Conservation (phyloP, 345 rosid species). For the Fremontodendron californicum region DNA sequence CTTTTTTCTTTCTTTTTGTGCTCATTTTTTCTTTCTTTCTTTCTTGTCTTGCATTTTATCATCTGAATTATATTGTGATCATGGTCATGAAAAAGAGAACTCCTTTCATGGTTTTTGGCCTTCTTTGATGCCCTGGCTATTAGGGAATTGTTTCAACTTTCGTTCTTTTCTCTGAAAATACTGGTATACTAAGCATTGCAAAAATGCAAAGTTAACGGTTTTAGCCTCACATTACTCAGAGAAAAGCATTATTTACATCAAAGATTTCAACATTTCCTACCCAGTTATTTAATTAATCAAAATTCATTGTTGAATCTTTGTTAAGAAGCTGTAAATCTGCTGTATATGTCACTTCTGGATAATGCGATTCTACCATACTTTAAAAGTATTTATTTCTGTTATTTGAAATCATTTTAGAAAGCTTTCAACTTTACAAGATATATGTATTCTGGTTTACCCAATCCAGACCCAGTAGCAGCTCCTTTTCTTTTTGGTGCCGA, state of each 20-base stretch:
- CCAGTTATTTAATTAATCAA: too few relatives aligned
- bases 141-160: not conserved
- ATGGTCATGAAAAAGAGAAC: not conserved
- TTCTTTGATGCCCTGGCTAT: not conserved
- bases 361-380: not conserved
- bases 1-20: not conserved
- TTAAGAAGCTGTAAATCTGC: not conserved
- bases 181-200: not conserved
- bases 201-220: too few relatives aligned
- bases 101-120: not conserved
- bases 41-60: constrained; percentile 1
- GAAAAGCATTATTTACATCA: too few relatives aligned
- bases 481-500: too few relatives aligned
- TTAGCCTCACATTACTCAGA: too few relatives aligned
- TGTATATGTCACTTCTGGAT: not conserved
- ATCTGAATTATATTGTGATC: not conserved
- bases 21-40: not conserved
- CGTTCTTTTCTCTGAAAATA: not conserved
- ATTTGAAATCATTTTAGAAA: not conserved
- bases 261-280: too few relatives aligned
- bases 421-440: not conserved
- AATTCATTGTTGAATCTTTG: too few relatives aligned
- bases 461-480: too few relatives aligned
- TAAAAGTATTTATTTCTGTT: not conserved
- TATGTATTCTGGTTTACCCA: too few relatives aligned